Conservation (phyloP, 2,329 filamentous ascomycete genomes). For the Lachnum nothofagi region DNA sequence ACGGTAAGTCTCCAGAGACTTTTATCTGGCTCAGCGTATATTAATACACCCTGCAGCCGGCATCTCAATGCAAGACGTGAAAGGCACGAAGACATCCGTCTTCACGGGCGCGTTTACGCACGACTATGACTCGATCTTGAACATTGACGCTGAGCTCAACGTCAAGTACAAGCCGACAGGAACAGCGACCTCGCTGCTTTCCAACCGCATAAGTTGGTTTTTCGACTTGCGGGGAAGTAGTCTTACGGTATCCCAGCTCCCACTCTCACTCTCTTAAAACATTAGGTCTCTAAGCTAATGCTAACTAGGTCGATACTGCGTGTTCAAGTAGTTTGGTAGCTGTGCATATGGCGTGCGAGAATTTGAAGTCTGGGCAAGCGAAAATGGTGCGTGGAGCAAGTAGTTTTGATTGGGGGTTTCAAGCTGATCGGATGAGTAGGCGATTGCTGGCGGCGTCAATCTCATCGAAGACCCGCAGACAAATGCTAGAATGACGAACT, state of each 20-base stretch:
- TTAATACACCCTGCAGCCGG: no score
- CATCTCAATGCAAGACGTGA: conserved; percentile 3
- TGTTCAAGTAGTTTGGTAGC: conserved; percentile 52
- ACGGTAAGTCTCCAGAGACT: no score
- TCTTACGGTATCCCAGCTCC: conserved; percentile 38
- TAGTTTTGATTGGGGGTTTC: conserved; percentile 23
- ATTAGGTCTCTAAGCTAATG: no score
- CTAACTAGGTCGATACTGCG: conserved; percentile 43
- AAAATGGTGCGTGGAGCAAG: not conserved
- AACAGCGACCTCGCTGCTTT: conserved; percentile 37
- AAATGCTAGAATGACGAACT: not conserved
- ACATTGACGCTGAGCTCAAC: conserved; percentile 2
- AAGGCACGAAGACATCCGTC: conserved; percentile 35
- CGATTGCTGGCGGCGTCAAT: conserved; percentile 38
- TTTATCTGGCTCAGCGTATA: no score
- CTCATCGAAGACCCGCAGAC: conserved; percentile 11
- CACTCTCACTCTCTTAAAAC: not conserved
- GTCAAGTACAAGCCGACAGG: conserved; percentile 23
- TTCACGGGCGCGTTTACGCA: conserved; percentile 44
- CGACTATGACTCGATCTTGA: conserved; percentile 1
- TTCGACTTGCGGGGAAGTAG: conserved; percentile 48
- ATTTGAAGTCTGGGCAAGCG: conserved; percentile 29
- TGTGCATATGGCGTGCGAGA: conserved; percentile 48
- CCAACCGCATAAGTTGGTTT: conserved; percentile 51
- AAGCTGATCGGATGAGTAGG: conserved; percentile 38